phyloP scores from a whole-genome alignment of 2,329 filamentous ascomycete genomes.

The Scopulariopsis brevicaulis region DNA sequence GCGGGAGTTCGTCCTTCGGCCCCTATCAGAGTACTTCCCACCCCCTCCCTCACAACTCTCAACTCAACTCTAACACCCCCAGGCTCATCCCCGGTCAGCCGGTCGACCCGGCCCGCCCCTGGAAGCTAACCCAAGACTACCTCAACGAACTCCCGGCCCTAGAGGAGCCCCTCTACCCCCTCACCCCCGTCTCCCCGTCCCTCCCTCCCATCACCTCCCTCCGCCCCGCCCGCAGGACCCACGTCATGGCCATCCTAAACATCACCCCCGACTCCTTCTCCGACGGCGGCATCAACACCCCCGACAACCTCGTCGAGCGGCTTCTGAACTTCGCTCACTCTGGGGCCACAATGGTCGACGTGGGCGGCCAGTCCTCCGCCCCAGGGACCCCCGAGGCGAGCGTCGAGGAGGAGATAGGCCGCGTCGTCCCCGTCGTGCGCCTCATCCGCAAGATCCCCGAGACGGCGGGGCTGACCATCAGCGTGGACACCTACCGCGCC shows the following conservation, averaged over 20 bases:
- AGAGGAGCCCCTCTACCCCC: conserved; percentile 39
- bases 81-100: conserved; percentile 45
- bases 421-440: conserved; percentile 69
- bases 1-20: conserved; percentile 85
- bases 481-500: conserved; percentile 87
- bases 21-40: conserved; percentile 59
- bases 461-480: conserved; percentile 57
- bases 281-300: conserved; percentile 61
- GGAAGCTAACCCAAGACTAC: conserved; percentile 49
- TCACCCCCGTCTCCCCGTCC: conserved; percentile 40
- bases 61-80: conserved; percentile 2
- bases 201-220: conserved; percentile 46
- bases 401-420: conserved; percentile 60
- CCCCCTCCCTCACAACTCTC: not conserved
- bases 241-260: conserved; percentile 90
- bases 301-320: conserved; percentile 42
- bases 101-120: conserved; percentile 40
- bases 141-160: conserved; percentile 44
- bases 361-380: conserved; percentile 88
- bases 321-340: conserved; percentile 50
- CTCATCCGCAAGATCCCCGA: conserved; percentile 59
- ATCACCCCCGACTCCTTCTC: conserved; percentile 96
- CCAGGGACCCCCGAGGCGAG: conserved; percentile 61
- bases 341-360: conserved; percentile 77
- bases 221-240: conserved; percentile 49